Evolutionary conservation across 73 alveolate species (phyloP).

Genomic region (Uronychia binucleata): DNA sequence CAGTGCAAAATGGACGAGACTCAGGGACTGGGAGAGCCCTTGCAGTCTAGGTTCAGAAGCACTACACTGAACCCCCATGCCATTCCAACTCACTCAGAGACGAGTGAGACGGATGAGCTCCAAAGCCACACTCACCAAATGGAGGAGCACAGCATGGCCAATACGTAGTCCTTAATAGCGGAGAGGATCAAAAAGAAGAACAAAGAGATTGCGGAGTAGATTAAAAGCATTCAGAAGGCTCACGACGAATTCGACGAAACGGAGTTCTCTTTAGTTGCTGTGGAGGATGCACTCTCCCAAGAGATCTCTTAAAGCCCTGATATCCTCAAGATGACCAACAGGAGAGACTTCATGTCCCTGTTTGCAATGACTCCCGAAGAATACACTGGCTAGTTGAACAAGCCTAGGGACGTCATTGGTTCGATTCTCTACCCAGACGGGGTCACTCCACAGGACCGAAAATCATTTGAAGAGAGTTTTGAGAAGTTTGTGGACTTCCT

Average conservation of each 20-base stretch:
- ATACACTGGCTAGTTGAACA: not conserved
- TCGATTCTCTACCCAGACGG: not conserved
- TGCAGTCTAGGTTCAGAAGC: no score
- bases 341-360: not conserved
- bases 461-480: not conserved
- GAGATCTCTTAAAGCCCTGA: not conserved
- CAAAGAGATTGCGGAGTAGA: not conserved
- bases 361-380: not conserved
- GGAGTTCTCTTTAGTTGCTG: not conserved
- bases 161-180: not conserved
- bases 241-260: not conserved
- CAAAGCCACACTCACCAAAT: no score
- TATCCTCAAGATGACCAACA: not conserved
- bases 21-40: no score
- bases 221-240: not conserved
- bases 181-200: not conserved
- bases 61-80: no score
- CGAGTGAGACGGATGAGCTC: no score
- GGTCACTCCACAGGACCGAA: not conserved
- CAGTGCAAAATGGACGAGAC: no score
- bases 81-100: no score
- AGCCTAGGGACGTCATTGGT: not conserved
- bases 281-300: not conserved
- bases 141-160: not conserved
- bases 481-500: not conserved